Conservation (phyloP, 2,329 filamentous ascomycete species). For the Pseudonectria buxi region DNA sequence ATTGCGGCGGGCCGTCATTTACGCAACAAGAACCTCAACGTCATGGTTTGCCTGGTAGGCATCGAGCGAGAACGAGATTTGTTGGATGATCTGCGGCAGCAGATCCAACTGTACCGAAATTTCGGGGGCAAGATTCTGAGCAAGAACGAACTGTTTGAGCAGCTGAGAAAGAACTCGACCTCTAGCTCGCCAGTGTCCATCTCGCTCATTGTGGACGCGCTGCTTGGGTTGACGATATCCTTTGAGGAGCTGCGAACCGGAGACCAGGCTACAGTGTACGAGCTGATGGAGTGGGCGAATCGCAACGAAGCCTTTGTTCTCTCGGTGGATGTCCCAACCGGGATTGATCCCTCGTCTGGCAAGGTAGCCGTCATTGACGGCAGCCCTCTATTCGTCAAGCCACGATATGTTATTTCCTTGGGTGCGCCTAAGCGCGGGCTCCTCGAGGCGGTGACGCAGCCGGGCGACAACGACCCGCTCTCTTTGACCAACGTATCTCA, state of each 20-base stretch:
- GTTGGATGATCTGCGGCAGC: conserved; percentile 71
- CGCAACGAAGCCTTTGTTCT: conserved; percentile 76
- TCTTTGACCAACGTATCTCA: conserved; percentile 25
- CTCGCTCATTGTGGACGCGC: conserved; percentile 79
- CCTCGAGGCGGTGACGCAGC: conserved; percentile 63
- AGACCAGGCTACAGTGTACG: conserved; percentile 77
- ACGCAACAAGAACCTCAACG: conserved; percentile 71
- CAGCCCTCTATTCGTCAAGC: conserved; percentile 69
- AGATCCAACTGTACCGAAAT: conserved; percentile 76
- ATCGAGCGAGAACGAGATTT: conserved; percentile 77
- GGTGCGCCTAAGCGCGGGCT: conserved; percentile 83
- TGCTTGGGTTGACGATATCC: conserved; percentile 78
- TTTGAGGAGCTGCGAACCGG: conserved; percentile 83
- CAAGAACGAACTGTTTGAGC: conserved; percentile 56
- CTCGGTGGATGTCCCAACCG: conserved; percentile 85
- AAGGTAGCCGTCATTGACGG: conserved; percentile 63
- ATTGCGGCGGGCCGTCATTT: conserved; percentile 82
- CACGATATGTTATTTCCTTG: conserved; percentile 76
- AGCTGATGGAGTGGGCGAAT: conserved; percentile 91
- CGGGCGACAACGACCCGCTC: conserved; percentile 31
- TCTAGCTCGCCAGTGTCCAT: conserved; percentile 46
- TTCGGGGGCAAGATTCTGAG: conserved; percentile 68
- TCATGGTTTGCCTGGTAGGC: conserved; percentile 77
- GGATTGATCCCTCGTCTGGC: conserved; percentile 74
- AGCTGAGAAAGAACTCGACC: conserved; percentile 41